Percentiles rank a stretch among this genome's conserved stretches.
Conservation (phyloP, 176 grass and related monocot species). For the Lolium rigidum region DNA sequence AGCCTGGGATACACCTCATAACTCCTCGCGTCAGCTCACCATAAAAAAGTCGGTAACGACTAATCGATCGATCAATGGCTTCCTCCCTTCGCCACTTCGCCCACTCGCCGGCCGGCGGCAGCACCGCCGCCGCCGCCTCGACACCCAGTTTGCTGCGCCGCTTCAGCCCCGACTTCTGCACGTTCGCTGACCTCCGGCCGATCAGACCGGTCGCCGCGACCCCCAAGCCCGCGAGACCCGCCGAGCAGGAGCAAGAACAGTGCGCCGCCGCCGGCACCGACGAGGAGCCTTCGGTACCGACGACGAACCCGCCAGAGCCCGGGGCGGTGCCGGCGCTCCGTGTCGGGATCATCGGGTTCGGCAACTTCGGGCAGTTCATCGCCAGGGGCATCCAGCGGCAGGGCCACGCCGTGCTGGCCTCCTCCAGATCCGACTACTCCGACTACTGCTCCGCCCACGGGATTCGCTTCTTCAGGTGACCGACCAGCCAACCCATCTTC, state of each 20-base stretch:
- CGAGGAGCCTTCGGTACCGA: background rate
- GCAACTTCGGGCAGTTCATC: conserved; percentile 76
- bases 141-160: background rate
- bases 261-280: too few relatives aligned
- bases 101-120: background rate
- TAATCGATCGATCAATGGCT: conserved; percentile 15
- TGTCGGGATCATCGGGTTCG: conserved; percentile 66
- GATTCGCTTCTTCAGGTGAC: conserved; percentile 65
- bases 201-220: background rate
- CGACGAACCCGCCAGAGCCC: background rate
- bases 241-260: conserved; percentile 42
- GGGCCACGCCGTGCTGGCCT: conserved; percentile 64
- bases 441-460: conserved; percentile 47
- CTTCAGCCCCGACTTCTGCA: conserved; percentile 43
- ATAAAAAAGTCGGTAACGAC: background rate
- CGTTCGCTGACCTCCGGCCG: conserved; percentile 35
- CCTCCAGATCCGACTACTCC: conserved; percentile 72
- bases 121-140: background rate
- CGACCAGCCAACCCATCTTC: background rate
- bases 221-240: background rate
- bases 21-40: background rate
- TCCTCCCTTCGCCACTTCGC: conserved; percentile 33
- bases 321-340: background rate
- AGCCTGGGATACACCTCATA: background rate
- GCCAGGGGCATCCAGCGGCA: conserved; percentile 58